Percentiles rank a stretch among this genome's conserved stretches.
Conservation (phyloP, 345 rosid species). For the Physaria fendleri region DNA sequence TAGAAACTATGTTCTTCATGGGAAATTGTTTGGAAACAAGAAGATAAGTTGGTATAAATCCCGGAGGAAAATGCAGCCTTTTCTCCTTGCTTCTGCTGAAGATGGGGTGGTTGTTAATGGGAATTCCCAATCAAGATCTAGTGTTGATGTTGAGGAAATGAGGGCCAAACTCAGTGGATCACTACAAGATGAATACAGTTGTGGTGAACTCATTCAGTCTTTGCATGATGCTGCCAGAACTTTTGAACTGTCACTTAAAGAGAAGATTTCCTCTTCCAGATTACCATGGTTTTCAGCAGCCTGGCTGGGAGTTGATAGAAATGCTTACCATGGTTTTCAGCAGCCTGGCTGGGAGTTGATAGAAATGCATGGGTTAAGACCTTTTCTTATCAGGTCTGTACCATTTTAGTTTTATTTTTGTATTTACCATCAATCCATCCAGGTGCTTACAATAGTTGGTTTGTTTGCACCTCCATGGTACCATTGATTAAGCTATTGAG, state of each 20-base stretch:
- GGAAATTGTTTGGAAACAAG: constrained; percentile 25
- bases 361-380: constrained; percentile 81
- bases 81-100: constrained; percentile 56
- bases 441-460: not conserved
- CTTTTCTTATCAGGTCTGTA: constrained; percentile 81
- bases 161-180: constrained; percentile 61
- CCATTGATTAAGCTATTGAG: not conserved
- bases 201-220: constrained; percentile 73
- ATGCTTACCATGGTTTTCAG: constrained; percentile 77
- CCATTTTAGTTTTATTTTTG: not conserved
- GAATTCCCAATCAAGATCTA: constrained; percentile 38
- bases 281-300: constrained; percentile 79
- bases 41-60: constrained; percentile 30
- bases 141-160: constrained; percentile 59
- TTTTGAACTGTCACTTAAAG: constrained; percentile 71
- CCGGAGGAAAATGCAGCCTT: constrained; percentile 31
- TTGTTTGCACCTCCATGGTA: not conserved
- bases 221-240: constrained; percentile 82
- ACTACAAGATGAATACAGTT: constrained; percentile 55
- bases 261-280: constrained; percentile 44
- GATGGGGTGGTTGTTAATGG: constrained; percentile 78
- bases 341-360: constrained; percentile 83
- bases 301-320: constrained; percentile 82
- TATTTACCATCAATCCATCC: not conserved
- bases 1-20: constrained; percentile 18